Conservation (phyloP, 345 rosid genomes). For the Arabis alpina region DNA sequence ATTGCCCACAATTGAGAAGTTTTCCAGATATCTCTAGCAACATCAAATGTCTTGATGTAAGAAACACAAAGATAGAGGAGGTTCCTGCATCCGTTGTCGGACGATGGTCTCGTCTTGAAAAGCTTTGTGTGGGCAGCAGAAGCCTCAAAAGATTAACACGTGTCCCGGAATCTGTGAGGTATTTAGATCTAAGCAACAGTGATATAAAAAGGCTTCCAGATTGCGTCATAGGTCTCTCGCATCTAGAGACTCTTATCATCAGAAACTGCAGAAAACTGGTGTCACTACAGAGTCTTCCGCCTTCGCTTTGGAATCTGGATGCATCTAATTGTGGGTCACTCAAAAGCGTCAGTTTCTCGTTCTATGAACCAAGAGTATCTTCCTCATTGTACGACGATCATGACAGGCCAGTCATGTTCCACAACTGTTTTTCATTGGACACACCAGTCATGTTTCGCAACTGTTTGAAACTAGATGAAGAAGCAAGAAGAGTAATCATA, state of each 20-base stretch:
- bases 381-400: background rate
- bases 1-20: background rate
- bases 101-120: too few relatives aligned
- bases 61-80: too few relatives aligned
- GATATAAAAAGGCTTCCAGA: constrained; percentile 6
- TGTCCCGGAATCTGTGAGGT: background rate
- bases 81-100: too few relatives aligned
- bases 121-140: too few relatives aligned
- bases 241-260: accelerated
- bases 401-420: too few relatives aligned
- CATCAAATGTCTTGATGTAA: too few relatives aligned
- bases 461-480: background rate
- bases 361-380: background rate
- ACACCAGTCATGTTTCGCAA: background rate
- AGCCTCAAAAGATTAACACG: too few relatives aligned
- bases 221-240: background rate
- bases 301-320: background rate
- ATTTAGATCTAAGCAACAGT: too few relatives aligned
- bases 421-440: too few relatives aligned
- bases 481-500: constrained; percentile 9
- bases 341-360: background rate
- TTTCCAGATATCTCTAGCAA: too few relatives aligned
- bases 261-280: background rate
- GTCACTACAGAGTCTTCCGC: constrained; percentile 12
- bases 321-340: background rate